Percentiles rank a stretch among this genome's conserved stretches.
Evolutionary conservation across 2,329 filamentous ascomycete species (phyloP).

Genomic region (Penicillium sp.): DNA sequence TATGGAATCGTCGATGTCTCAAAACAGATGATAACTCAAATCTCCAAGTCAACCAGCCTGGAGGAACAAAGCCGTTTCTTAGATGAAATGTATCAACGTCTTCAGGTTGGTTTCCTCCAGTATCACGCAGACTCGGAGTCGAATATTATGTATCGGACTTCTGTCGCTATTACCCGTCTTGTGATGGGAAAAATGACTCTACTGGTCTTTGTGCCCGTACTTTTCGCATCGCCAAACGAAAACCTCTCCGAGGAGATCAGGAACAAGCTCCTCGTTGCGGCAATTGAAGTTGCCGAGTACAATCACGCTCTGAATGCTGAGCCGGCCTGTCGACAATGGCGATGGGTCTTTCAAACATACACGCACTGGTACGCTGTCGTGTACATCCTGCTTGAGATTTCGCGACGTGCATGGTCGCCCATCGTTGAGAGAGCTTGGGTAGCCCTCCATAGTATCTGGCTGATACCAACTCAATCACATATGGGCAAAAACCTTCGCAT

Average conservation of each 20-base stretch:
- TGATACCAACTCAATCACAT: slow-evolving; percentile 37
- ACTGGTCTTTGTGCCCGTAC: slow-evolving; percentile 54
- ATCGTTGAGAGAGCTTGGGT: slow-evolving; percentile 52
- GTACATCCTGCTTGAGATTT: slow-evolving; percentile 56
- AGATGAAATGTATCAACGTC: slow-evolving; percentile 46
- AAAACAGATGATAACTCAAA: slow-evolving; percentile 36
- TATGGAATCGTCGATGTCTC: slow-evolving; percentile 39
- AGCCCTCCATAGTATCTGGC: slow-evolving; percentile 45
- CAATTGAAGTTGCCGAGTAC: slow-evolving; percentile 49
- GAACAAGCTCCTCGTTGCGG: slow-evolving; percentile 38
- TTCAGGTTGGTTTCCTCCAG: slow-evolving; percentile 48
- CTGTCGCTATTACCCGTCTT: slow-evolving; percentile 44
- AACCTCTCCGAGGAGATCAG: slow-evolving; percentile 37
- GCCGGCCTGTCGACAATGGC: slow-evolving; percentile 51
- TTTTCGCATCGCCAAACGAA: slow-evolving; percentile 41
- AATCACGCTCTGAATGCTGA: slow-evolving; percentile 57
- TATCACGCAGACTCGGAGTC: slow-evolving; percentile 40
- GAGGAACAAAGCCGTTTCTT: slow-evolving; percentile 50
- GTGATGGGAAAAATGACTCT: slow-evolving; percentile 46
- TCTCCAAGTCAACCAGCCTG: slow-evolving; percentile 28
- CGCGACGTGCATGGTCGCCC: slow-evolving; percentile 49
- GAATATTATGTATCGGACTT: slow-evolving; percentile 51
- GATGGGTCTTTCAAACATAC: slow-evolving; percentile 62
- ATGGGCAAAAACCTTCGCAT: slow-evolving; percentile 34
- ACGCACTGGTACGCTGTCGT: slow-evolving; percentile 62